Base-by-base conservation (phyloP, 805 yeast genomes). In the Ogataea kodamae region DNA sequence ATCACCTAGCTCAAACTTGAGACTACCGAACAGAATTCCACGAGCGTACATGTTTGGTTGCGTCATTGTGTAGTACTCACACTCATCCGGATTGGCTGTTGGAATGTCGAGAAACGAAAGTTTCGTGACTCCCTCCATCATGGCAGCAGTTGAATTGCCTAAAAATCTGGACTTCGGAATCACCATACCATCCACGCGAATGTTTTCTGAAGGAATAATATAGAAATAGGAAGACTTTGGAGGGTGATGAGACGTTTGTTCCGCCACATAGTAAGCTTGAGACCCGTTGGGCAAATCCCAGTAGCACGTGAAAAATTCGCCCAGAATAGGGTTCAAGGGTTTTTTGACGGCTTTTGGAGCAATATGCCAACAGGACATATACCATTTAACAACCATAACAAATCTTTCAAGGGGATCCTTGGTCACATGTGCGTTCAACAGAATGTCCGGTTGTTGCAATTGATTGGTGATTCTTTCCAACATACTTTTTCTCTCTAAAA, bases 271-370 rank as follows among this genome's bases (percentile, higher is more conserved):
- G 56, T 74, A 90, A 0, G 96, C 95, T 32, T 72, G 72, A 4
- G 70, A 56, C 18, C 71, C 76, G 18, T 68, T 73, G 8, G 89
- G 78, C 28, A 87, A 63, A 50, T 88, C 92, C 98, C 98, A 92
- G 57, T 82, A 89, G 53, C 96, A 81, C 13, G 86, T 74, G 59
- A 86, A 92, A 46, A 81, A 72, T 57, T 92, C 98, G 18, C 97
- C 97, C 16, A 92, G 57, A 5, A 92, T 87, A 2, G 98, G 98
- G 55, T 92, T 92, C 51, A 92, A 68, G 0, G 98, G 98, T 60
- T 92, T 92, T 58, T 92, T 92, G 10, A 92, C 98, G 3, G 97
- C 98, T 56, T 90, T 90, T 18, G 97, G 98, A 1, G 97, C 92
- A 57, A 92, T 92, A 55, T 92, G 97, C 97, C 97, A 92, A 29